Base-by-base conservation (phyloP, 192 early-diverging fungal genomes). In the Ambispora gerdemannii region DNA sequence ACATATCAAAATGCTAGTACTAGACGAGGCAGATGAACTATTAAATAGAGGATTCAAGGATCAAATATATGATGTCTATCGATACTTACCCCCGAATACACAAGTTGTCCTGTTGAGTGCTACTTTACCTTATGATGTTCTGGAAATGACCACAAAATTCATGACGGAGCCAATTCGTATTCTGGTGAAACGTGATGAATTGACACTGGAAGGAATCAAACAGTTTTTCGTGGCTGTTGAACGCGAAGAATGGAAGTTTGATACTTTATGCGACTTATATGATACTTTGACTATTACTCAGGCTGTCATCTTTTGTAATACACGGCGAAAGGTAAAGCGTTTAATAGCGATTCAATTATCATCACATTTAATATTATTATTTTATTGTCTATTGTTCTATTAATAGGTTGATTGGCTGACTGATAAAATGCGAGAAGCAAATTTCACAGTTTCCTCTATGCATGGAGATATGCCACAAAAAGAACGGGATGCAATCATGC, bases 381-480 rank as follows among this genome's bases (percentile, higher is more conserved):
- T 17, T 30, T n/a, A 50, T 30, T 15, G 28, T n/a, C 15, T 7
- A 31, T 49, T 4, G 24, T 19, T 35, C 38, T 27, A 24, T 13
- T 24, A 1, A 38, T 65, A 87, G 86, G 91, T 98, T 52, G 97
- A 98, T 75, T 97, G 95, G 95, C 82, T 99, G 56, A 93, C 97
- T 27, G 89, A 90, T 62, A 93, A 97, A 77, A 95, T 99, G 93
- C 86, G 93, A 62, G 91, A 91, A 56, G 90, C 91, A n/a, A 94
- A 98, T 72, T 99, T 99, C 74, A 97, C 97, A 8, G 96, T 99
- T 2, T 93, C 95, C 6, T 85, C 97, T 17, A 97, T 99, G 97
- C 97, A 99, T 78, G 97, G 95, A 77, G 97, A 99, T 63, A 99
- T 99, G 97, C 90, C 93, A 34, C 95, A 97, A 79, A 92, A 94